Evolutionary conservation across 352 stramenopile species (phyloP).

Genomic region (Phytophthora tentaculata): DNA sequence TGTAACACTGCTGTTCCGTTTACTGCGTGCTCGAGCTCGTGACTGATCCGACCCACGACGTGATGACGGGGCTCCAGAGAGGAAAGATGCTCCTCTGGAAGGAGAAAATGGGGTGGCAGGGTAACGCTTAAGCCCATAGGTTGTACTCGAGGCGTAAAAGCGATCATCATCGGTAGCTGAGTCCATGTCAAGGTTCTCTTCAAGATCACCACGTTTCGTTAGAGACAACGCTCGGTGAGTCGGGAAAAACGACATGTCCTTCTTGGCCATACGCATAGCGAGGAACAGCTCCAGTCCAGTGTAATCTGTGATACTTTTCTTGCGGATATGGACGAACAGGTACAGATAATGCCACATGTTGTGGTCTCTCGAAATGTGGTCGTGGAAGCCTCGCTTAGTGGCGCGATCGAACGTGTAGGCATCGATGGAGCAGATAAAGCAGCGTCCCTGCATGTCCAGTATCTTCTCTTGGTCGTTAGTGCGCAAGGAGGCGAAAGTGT

Average conservation of each 20-base stretch:
- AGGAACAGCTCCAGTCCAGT: constrained; percentile 82
- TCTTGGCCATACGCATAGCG: constrained; percentile 78
- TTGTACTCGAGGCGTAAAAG: constrained; percentile 23
- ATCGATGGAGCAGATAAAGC: constrained; percentile 85
- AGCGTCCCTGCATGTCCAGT: constrained; percentile 72
- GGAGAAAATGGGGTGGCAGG: constrained; percentile 17
- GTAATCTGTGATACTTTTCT: constrained; percentile 82
- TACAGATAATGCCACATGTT: constrained; percentile 88
- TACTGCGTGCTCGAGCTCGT: constrained; percentile 17
- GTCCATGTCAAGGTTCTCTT: constrained; percentile 12
- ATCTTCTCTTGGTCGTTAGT: constrained; percentile 68
- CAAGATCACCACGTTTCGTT: constrained; percentile 34
- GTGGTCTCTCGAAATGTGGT: constrained; percentile 78
- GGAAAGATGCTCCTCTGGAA: constrained; percentile 19
- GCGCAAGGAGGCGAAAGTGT: constrained; percentile 80
- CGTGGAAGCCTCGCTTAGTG: constrained; percentile 73
- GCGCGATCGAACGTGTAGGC: constrained; percentile 76
- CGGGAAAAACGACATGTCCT: constrained; percentile 81
- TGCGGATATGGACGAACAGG: constrained; percentile 81
- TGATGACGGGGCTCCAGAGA: constrained; percentile 14
- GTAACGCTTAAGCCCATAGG: constrained; percentile 19
- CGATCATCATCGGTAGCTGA: constrained; percentile 18
- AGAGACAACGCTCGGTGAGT: constrained; percentile 65
- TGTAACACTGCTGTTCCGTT: constrained; percentile 11
- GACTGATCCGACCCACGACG: constrained; percentile 18